Conservation (phyloP, 148 eudicot species). For the Amaranthus hypochondriacus region DNA sequence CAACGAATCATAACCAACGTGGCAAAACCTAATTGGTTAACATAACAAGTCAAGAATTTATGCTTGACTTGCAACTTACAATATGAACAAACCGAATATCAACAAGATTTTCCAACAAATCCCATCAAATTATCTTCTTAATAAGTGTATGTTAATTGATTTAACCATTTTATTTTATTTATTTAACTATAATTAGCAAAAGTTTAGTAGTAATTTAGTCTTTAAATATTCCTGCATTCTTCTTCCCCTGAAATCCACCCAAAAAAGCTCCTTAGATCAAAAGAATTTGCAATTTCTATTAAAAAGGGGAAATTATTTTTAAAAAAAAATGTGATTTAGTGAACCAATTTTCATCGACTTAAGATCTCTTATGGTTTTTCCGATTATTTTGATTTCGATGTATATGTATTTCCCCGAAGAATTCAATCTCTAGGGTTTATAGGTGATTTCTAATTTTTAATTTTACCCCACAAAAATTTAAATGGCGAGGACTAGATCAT, state of each 20-base stretch:
- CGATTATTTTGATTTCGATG: neutral
- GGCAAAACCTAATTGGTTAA: too few relatives aligned
- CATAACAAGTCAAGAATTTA: neutral
- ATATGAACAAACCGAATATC: neutral
- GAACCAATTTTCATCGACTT: neutral
- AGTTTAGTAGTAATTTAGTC: too few relatives aligned
- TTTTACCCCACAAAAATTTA: neutral
- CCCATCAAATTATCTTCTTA: neutral
- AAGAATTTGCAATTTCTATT: neutral
- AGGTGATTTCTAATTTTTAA: neutral
- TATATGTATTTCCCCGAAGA: neutral
- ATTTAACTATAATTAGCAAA: too few relatives aligned
- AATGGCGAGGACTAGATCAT: slow-evolving; percentile 82
- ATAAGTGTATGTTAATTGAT: too few relatives aligned
- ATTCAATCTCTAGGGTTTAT: slow-evolving; percentile 9
- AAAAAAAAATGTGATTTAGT: neutral
- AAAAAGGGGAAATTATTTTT: neutral
- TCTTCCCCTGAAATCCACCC: neutral
- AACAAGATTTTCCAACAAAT: neutral
- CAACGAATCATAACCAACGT: too few relatives aligned
- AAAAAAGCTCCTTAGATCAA: neutral
- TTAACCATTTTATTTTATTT: too few relatives aligned
- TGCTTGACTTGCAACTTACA: slow-evolving; percentile 6
- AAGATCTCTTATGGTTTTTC: neutral
- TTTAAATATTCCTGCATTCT: too few relatives aligned